A percentile compares a stretch with the other conserved stretches of the same genome.
Conservation (phyloP, 1,284 basidiomycete species). For the Sporisorium exsertum region DNA sequence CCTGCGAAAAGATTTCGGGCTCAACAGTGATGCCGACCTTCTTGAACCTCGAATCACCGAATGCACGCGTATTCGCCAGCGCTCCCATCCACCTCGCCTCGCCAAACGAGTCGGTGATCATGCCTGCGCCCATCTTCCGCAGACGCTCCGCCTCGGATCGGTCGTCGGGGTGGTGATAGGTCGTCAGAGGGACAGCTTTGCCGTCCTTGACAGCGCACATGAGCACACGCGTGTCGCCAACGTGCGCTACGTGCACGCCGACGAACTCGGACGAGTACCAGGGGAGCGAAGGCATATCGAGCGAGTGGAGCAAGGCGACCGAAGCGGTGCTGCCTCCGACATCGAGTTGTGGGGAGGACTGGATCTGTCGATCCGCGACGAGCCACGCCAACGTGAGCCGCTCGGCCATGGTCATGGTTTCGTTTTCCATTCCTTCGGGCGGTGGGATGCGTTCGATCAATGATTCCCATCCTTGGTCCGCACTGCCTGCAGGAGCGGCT, state of each 20-base stretch:
- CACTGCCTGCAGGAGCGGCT: slow-evolving; percentile 7
- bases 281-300: slow-evolving; percentile 76
- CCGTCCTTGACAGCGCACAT: slow-evolving; percentile 82
- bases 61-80: slow-evolving; percentile 90
- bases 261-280: slow-evolving; percentile 68
- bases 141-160: slow-evolving; percentile 85
- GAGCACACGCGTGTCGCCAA: slow-evolving; percentile 84
- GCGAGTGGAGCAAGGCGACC: slow-evolving; percentile 85
- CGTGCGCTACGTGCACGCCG: slow-evolving; percentile 83
- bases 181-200: slow-evolving; percentile 77
- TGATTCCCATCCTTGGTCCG: slow-evolving; percentile 22
- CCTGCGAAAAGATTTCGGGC: slow-evolving; percentile 85
- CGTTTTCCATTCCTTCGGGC: slow-evolving; percentile 48
- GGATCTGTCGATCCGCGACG: slow-evolving; percentile 63
- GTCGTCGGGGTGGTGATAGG: slow-evolving; percentile 86
- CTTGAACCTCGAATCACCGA: slow-evolving; percentile 92
- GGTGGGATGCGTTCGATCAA: slow-evolving; percentile 50
- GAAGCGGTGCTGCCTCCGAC: slow-evolving; percentile 86
- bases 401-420: slow-evolving; percentile 61
- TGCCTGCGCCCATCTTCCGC: slow-evolving; percentile 85
- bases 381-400: slow-evolving; percentile 66
- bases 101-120: slow-evolving; percentile 94
- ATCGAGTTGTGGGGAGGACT: slow-evolving; percentile 49
- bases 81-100: slow-evolving; percentile 97
- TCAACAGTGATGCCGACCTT: slow-evolving; percentile 81